Base-by-base conservation (phyloP, 2,329 filamentous ascomycete species). In the Waltergamsia citrina region DNA sequence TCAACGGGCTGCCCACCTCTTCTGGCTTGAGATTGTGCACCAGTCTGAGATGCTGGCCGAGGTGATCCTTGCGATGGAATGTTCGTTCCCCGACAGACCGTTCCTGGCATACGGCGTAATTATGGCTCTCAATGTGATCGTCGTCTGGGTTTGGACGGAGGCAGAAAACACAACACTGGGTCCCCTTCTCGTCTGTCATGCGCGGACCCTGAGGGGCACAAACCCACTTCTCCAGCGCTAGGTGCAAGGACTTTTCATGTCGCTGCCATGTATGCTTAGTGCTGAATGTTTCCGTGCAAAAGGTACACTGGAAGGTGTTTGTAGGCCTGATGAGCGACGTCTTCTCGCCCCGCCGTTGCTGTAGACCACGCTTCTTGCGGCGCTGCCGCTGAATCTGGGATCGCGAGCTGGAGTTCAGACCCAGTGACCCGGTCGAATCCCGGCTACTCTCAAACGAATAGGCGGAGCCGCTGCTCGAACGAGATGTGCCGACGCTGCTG, bases 401-500 rank as follows among this genome's bases (percentile, higher is more conserved):
- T n/a, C n/a, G n/a, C n/a, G n/a, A n/a, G n/a, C n/a, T n/a, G n/a
- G n/a, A n/a, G 47, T 46, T 38, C 59, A n/a, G n/a, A 37, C 51
- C 39, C 39, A 62, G 57, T 1, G 60, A 70, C 5, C 54, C 54
- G 32, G 64, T 58, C 0, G 69, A 74, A 30, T 62, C 62, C 17
- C 56, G 63, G 21, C 69, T n/a, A n/a, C n/a, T 72, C 26, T 59
- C 62, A 38, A 65, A 60, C 0, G 70, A 74, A 38, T 63, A 71
- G 3, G 64, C 65, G 3, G 70, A 74, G 10, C 58, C 59, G 6
- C 59, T 60, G 37, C 67, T 72, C 2, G 70, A 74, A 16, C 65
- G 61, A 3, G 69, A 74, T 1, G 69, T 74, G 18, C 65, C 65
- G 29, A 67, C 54, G 53, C 69, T 73, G 49, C 69, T 73, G 3